Percentiles rank a stretch among this genome's conserved stretches.
These are phyloP conservation scores for Asclepias syriaca DNA, from an alignment of 257 asterid species.

Conservation along the genomic window DNA sequence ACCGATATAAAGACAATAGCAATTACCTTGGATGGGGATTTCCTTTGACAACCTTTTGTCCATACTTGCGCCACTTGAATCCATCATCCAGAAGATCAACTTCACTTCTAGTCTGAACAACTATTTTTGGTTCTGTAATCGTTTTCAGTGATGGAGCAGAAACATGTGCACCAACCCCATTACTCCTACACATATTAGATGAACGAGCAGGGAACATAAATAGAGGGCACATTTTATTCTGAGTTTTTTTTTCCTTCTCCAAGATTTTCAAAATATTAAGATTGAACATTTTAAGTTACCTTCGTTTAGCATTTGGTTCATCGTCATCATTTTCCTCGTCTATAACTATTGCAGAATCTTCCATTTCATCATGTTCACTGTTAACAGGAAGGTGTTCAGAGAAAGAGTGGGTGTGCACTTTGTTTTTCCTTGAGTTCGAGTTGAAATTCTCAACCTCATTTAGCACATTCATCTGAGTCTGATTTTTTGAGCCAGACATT, in stretches of 20 bases:
- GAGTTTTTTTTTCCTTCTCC: background rate
- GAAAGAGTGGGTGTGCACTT: slow-evolving; percentile 18
- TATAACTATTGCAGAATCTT: slow-evolving; percentile 31
- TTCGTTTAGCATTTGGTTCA: slow-evolving; percentile 69
- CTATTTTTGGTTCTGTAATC: slow-evolving; percentile 76
- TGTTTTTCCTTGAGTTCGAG: slow-evolving; percentile 21
- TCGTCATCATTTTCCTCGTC: slow-evolving; percentile 47
- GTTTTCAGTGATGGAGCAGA: slow-evolving; percentile 54
- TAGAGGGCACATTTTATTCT: background rate
- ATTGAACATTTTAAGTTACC: slow-evolving; percentile 29
- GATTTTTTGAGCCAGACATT: slow-evolving; percentile 22
- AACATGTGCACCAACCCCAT: slow-evolving; percentile 30
- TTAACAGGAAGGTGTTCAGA: slow-evolving; percentile 25
- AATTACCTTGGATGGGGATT: slow-evolving; percentile 80
- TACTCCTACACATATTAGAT: slow-evolving; percentile 37
- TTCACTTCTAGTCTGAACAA: slow-evolving; percentile 89
- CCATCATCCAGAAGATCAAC: slow-evolving; percentile 90
- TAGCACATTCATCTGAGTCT: slow-evolving; percentile 20
- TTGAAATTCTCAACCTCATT: slow-evolving; percentile 25
- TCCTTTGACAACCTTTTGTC: slow-evolving; percentile 93
- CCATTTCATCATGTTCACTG: slow-evolving; percentile 33
- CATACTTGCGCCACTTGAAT: slow-evolving; percentile 89
- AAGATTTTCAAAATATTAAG: background rate
- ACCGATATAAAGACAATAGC: background rate
- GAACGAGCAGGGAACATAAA: background rate